Evolutionary conservation across 768 basidiomycete species (phyloP), one percentile per base, ranked within the genome.

Genomic region (Tephrocybe sp.): DNA sequence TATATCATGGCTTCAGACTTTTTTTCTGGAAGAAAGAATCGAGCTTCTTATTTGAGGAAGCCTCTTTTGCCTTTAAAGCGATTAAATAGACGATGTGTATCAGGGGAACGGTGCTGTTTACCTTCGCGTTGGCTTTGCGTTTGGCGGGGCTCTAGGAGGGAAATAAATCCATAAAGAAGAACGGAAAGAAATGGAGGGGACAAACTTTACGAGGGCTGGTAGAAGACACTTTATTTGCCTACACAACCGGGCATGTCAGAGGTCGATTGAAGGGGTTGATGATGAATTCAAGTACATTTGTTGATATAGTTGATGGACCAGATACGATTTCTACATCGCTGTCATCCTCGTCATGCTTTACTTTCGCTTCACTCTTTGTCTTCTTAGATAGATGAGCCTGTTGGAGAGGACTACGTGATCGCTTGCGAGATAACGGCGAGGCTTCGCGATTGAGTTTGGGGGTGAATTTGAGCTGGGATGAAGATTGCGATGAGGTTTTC

Each of bases 11-110:
- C n/a, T n/a, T n/a, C n/a, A n/a, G n/a, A n/a, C n/a, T n/a, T n/a
- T n/a, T n/a, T 34, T 52, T 52, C 34, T 8, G 19, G 25, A 52
- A 52, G 27, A 52, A 52, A 2, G 51, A 52, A 10, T 45, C 47
- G 19, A 52, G 34, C 40, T 52, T 52, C 18, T 34, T n/a, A 21
- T 30, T 37, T 13, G 50, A 45, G 31, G 18, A 15, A 25, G 19
- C 13, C 18, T 19, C 18, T 8, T 45, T 22, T 7, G 16, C 23
- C 12, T 42, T 3, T 5, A 27, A 5, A 8, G 16, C 16, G 23
- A 15, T 3, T 42, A 21, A 31, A 16, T 7, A 18, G 9, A 5
- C n/a, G n/a, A n/a, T n/a, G n/a, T 30, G 22, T 25, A 15, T 18
- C 31, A 49, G 3, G 12, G 22, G 11, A 29, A n/a, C 33, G 16